Evolutionary conservation across 257 asterid genomes (phyloP).

Genomic region (Penstemon barbatus): DNA sequence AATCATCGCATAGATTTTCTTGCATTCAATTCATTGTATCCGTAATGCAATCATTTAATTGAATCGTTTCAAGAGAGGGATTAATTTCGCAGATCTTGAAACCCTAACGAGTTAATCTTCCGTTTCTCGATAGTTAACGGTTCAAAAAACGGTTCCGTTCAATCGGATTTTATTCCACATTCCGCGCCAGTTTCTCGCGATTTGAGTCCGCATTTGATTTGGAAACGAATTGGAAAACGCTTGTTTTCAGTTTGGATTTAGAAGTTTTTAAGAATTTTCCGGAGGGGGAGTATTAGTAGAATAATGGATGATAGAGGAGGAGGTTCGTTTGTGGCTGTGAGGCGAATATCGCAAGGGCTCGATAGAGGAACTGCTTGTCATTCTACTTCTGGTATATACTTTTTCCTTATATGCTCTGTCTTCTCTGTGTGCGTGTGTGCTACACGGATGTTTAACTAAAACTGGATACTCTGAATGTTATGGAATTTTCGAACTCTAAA

Average conservation of each 20-base stretch:
- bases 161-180: constrained; percentile 11
- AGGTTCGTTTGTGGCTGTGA: constrained; percentile 85
- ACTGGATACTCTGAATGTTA: constrained; percentile 27
- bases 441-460: constrained; percentile 8
- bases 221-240: constrained; percentile 6
- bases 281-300: not conserved
- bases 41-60: constrained; percentile 25
- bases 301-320: constrained; percentile 80
- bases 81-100: constrained; percentile 38
- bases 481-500: constrained; percentile 56
- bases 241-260: constrained; percentile 16
- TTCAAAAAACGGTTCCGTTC: constrained; percentile 28
- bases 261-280: no score
- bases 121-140: constrained; percentile 29
- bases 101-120: constrained; percentile 25
- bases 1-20: no score
- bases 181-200: not conserved
- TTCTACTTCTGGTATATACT: constrained; percentile 59
- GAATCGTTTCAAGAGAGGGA: not conserved
- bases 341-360: constrained; percentile 92
- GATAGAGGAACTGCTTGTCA: constrained; percentile 83
- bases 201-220: constrained; percentile 20
- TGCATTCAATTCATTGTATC: not conserved
- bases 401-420: not conserved
- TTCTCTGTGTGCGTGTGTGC: constrained; percentile 18